Percentiles rank a stretch among this genome's conserved stretches.
Conservation (phyloP, 2,329 filamentous ascomycete species). For the Colletotrichum ledebouriae region DNA sequence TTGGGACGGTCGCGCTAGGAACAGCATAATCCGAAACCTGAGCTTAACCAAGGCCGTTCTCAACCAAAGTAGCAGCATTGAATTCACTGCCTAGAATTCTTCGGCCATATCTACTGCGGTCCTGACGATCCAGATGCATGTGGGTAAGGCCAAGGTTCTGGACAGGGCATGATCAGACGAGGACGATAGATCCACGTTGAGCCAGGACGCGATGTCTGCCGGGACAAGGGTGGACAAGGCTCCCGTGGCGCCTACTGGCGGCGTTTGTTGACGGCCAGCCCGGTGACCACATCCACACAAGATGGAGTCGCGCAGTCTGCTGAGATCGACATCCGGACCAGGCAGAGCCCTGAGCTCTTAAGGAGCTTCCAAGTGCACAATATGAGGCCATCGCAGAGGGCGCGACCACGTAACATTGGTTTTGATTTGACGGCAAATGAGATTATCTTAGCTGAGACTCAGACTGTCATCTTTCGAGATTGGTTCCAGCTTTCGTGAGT, state of each 20-base stretch:
- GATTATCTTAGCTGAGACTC: background rate
- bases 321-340: too few relatives aligned
- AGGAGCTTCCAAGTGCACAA: too few relatives aligned
- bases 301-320: background rate
- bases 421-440: too few relatives aligned
- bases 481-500: background rate
- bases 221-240: slow-evolving; percentile 29
- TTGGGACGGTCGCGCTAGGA: background rate
- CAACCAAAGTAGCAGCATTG: background rate
- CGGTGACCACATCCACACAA: background rate
- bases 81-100: slow-evolving; percentile 4
- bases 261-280: slow-evolving; percentile 20
- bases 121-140: slow-evolving; percentile 15
- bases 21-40: background rate
- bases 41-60: background rate
- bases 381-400: background rate
- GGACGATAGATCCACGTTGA: slow-evolving; percentile 9
- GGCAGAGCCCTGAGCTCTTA: too few relatives aligned
- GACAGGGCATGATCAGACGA: slow-evolving; percentile 37
- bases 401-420: background rate
- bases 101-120: background rate
- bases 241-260: slow-evolving; percentile 20
- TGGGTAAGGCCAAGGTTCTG: slow-evolving; percentile 7
- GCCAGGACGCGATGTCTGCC: slow-evolving; percentile 23
- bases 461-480: background rate